Percentiles rank a stretch among this genome's conserved stretches.
Conservation (phyloP, 225 moss, liverwort and hornwort species). For the Straminergon stramineum region DNA sequence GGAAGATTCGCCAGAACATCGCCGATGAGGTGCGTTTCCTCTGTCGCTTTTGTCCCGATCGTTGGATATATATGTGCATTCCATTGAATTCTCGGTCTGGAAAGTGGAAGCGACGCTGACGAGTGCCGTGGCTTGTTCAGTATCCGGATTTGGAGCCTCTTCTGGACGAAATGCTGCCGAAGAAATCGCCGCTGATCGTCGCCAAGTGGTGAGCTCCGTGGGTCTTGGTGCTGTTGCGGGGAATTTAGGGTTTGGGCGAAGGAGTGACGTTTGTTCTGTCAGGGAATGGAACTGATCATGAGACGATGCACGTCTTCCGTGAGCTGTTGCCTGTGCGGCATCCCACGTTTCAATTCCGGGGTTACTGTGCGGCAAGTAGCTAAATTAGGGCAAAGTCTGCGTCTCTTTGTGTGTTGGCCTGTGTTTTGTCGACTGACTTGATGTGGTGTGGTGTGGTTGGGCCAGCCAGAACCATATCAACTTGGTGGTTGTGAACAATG, state of each 20-base stretch:
- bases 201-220: constrained; percentile 65
- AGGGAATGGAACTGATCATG: not conserved
- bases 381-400: not conserved
- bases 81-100: not conserved
- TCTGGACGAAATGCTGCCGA: constrained; percentile 86
- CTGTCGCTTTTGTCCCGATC: not conserved
- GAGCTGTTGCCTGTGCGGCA: not conserved
- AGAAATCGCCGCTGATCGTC: constrained; percentile 86
- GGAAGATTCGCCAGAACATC: constrained; percentile 87
- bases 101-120: not conserved
- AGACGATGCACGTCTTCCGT: not conserved
- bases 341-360: not conserved
- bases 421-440: not conserved
- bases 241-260: not conserved
- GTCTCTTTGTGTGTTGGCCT: not conserved
- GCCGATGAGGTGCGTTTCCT: constrained; percentile 69
- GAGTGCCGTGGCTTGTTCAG: constrained; percentile 28
- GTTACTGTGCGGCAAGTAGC: not conserved
- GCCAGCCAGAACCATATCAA: constrained; percentile 95
- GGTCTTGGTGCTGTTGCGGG: not conserved
- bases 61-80: not conserved
- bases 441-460: not conserved
- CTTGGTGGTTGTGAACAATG: constrained; percentile 85
- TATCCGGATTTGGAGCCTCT: constrained; percentile 92
- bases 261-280: not conserved